Evolutionary conservation across 163 green algal genomes (phyloP), one percentile per base, ranked within the genome.

Genomic region (Scenedesmus sp.): DNA sequence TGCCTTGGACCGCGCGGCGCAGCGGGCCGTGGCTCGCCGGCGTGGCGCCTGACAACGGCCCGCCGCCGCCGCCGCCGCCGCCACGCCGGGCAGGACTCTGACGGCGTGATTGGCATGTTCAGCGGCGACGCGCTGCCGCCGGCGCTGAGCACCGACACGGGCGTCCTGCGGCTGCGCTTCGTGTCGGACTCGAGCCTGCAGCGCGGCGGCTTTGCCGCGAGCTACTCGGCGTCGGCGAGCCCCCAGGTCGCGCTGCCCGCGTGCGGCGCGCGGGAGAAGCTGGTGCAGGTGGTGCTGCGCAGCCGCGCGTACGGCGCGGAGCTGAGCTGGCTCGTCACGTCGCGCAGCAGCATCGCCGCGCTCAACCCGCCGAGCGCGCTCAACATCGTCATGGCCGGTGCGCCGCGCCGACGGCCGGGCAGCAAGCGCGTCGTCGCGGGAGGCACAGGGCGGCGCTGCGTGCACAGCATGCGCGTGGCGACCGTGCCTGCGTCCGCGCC

Each of bases 101-200:
- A 77, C 20, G 75, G 75, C 26, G 29, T 83, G 20, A 77, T 83
- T 34, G 75, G 75, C 24, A 71, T 77, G 17, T 83, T 83, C 29
- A 72, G 54, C 44, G 75, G 75, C 28, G n/a, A 24, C 4, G 64
- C 62, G 39, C 33, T 72, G 20, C 75, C 75, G 1, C 26, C 29
- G 4, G 65, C 1, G 18, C 24, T 83, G 20, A 62, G 39, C 10
- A 83, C 75, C 6, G 75, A 83, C 58, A 83, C 75, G 0, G 75
- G 75, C 9, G 39, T 83, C 7, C 28, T 83, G 42, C 56, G 26
- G 20, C 20, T 83, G 28, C 34, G 36, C n/a, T 83, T 83, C 22
- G 54, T 26, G 6, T 45, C 75, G 22, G 75, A 83, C 53, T 54
- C 22, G 0, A 51, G 63, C 13, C 10, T 83, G 5, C n/a, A 70